Base-by-base conservation (phyloP, 1,284 basidiomycete genomes). In the Malassezia dermatis region DNA sequence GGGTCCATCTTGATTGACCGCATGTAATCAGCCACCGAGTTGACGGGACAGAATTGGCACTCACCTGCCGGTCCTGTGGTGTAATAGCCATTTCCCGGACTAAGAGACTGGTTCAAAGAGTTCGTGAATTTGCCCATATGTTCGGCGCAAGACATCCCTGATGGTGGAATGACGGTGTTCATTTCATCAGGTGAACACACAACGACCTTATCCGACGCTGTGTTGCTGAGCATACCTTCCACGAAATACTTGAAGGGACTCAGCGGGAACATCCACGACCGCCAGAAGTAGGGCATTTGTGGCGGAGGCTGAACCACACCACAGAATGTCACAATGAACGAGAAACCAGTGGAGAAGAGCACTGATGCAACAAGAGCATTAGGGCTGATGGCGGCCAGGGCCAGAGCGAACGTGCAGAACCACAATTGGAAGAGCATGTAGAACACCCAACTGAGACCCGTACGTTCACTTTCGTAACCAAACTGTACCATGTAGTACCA, bases 171-270 rank as follows among this genome's bases (percentile, higher is more conserved):
- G 56, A 80, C 67, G 10, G 46, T 44, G 52, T 78, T 72, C 51
- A 75, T 67, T 57, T 80, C 78, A n/a, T 55, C 46, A 0, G 58
- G 23, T 0, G 66, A 56, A 63, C 79, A 80, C n/a, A 71, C 66
- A 15, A 79, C 76, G 0, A 62, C 55, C 28, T 69, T 59, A 45
- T 75, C 59, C 32, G 69, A 70, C 21, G 78, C 50, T 6, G 73
- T 75, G 21, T 71, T 67, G 21, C 63, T 64, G 12, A 78, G 63
- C 53, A 78, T 73, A 12, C 75, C 76, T 53, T 78, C 77, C 39
- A 76, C 69, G 19, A 77, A 58, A 59, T 76, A 78, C 8, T 84
- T 86, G 76, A 83, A 87, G 0, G 86, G 86, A 2, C 84, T 85
- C 7, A 86, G 73, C 46, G 79, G 80, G 76, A 88, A 64, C 66